These are phyloP conservation scores for Acacia confusa DNA, from an alignment of 306 rosid species.

Conservation along the genomic window DNA sequence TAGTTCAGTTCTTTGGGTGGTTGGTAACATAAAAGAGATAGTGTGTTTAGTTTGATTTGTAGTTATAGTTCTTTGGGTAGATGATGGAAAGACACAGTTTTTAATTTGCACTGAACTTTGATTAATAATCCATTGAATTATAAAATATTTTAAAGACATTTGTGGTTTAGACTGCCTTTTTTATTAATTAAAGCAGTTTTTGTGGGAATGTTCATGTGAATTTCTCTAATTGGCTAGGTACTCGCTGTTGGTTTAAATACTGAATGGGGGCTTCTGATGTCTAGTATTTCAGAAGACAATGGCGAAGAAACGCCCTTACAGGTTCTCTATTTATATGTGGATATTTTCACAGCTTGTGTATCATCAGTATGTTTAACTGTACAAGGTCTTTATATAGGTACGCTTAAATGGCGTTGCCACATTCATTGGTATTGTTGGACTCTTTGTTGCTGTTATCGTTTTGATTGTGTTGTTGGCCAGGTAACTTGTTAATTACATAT, in stretches of 20 bases:
- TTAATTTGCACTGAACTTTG: background rate
- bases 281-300: constrained; percentile 95
- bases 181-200: background rate
- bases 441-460: constrained; percentile 77
- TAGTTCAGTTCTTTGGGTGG: background rate
- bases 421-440: constrained; percentile 91
- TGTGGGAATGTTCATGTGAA: background rate
- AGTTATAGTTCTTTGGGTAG: background rate
- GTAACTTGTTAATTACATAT: constrained; percentile 40
- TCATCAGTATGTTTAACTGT: constrained; percentile 24
- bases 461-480: constrained; percentile 76
- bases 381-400: constrained; percentile 53
- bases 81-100: background rate
- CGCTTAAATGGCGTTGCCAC: constrained; percentile 98
- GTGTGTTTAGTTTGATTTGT: constrained; percentile 4
- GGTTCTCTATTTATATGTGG: constrained; percentile 45
- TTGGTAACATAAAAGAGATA: constrained; percentile 16
- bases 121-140: background rate
- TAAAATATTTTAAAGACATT: constrained; percentile 4
- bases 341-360: background rate
- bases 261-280: constrained; percentile 99
- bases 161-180: background rate
- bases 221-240: constrained; percentile 52
- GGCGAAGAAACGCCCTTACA: constrained; percentile 99
- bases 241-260: constrained; percentile 92